Evolutionary conservation across 2,329 filamentous ascomycete species (phyloP).

Genomic region (Pseudovirgaria hyperparasitica): DNA sequence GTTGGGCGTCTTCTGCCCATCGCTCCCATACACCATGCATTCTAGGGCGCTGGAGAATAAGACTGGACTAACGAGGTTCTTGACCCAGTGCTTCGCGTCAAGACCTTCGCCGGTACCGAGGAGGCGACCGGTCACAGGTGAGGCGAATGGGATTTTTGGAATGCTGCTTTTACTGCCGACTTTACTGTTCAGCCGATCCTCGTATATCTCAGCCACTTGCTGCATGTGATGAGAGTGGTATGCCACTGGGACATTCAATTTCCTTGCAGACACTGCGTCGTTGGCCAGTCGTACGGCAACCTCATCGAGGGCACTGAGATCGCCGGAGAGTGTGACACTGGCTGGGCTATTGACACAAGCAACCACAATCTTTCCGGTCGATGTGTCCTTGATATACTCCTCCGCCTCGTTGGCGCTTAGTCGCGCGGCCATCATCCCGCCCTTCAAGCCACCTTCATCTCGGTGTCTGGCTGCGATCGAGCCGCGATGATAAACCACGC

Average conservation of each 20-base stretch:
- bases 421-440: slow-evolving; percentile 14
- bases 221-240: slow-evolving; percentile 32
- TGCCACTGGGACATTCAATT: slow-evolving; percentile 26
- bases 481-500: slow-evolving; percentile 10
- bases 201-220: slow-evolving; percentile 17
- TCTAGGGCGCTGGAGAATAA: not conserved
- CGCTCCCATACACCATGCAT: not conserved
- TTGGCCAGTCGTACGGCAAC: slow-evolving; percentile 16
- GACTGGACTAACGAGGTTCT: slow-evolving; percentile 11
- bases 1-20: too few relatives aligned
- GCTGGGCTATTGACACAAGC: slow-evolving; percentile 22
- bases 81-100: slow-evolving; percentile 12
- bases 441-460: slow-evolving; percentile 5
- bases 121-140: not conserved
- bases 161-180: too few relatives aligned
- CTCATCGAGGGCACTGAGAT: slow-evolving; percentile 20
- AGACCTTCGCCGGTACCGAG: not conserved
- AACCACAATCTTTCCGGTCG: slow-evolving; percentile 5
- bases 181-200: too few relatives aligned
- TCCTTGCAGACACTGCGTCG: slow-evolving; percentile 21
- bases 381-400: slow-evolving; percentile 3
- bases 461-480: slow-evolving; percentile 4
- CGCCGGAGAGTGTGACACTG: slow-evolving; percentile 31
- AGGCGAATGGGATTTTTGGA: too few relatives aligned
- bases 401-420: slow-evolving; percentile 2